Percentiles rank a stretch among this genome's conserved stretches.
Conservation (phyloP, 768 basidiomycete species). For the Ramaria sp. region DNA sequence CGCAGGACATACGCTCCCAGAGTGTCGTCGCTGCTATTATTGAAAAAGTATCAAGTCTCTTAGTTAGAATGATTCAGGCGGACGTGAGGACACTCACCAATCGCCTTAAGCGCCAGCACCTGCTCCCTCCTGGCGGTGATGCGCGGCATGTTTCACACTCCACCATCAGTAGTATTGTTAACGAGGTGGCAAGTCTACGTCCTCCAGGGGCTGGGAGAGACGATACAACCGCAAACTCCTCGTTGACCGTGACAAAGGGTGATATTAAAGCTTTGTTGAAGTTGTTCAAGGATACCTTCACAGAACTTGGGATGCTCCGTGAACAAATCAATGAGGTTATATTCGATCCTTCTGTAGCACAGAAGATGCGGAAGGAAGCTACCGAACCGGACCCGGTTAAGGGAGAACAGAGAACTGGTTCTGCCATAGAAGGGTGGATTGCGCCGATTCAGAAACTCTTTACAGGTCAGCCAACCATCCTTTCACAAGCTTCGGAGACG, state of each 20-base stretch:
- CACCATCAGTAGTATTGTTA: constrained; percentile 64
- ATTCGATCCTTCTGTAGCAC: constrained; percentile 73
- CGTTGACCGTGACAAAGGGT: constrained; percentile 46
- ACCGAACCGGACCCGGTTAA: constrained; percentile 36
- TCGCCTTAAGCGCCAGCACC: constrained; percentile 82
- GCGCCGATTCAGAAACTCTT: constrained; percentile 1
- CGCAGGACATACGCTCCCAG: neutral
- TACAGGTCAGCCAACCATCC: neutral
- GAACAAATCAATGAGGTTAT: constrained; percentile 81
- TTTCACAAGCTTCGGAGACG: neutral
- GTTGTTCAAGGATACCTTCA: constrained; percentile 74
- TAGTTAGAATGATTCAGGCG: constrained; percentile 55
- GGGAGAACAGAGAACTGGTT: constrained; percentile 18
- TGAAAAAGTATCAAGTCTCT: constrained; percentile 25
- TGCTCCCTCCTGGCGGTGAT: constrained; percentile 60
- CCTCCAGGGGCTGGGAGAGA: neutral
- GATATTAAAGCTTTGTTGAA: constrained; percentile 79
- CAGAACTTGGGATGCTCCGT: constrained; percentile 73
- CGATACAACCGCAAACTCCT: neutral
- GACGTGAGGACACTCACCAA: constrained; percentile 84
- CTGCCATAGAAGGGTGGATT: constrained; percentile 16
- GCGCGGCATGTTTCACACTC: constrained; percentile 76
- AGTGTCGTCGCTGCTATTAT: neutral
- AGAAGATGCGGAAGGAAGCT: constrained; percentile 56
- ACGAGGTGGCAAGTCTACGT: constrained; percentile 61